Evolutionary conservation across 1,284 basidiomycete species (phyloP).

Genomic region (Austropuccinia psidii): DNA sequence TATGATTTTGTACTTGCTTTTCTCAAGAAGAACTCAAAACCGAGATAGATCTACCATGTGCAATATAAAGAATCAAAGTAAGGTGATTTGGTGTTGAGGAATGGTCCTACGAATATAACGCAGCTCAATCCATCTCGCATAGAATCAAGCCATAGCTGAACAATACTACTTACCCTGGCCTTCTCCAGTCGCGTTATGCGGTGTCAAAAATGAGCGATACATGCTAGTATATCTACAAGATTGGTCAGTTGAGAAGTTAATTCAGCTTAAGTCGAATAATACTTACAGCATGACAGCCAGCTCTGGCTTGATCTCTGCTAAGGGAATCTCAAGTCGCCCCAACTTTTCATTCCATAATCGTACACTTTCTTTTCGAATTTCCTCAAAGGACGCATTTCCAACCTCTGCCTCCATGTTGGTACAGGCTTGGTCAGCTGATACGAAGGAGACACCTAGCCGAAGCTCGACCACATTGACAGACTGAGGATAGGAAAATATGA

Average conservation of each 20-base stretch:
- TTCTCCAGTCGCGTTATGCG: slow-evolving; percentile 43
- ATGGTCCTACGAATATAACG: neutral
- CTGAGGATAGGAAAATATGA: slow-evolving; percentile 38
- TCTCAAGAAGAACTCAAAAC: too few species aligned
- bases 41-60: too few species aligned
- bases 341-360: slow-evolving; percentile 43
- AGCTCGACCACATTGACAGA: slow-evolving; percentile 34
- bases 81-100: slow-evolving; percentile 33
- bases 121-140: neutral
- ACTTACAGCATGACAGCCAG: slow-evolving; percentile 23
- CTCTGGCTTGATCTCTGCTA: slow-evolving; percentile 39
- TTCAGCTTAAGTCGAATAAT: neutral
- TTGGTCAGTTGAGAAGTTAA: neutral
- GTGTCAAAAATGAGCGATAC: slow-evolving; percentile 44
- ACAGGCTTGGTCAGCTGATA: slow-evolving; percentile 42
- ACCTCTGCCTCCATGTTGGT: slow-evolving; percentile 43
- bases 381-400: slow-evolving; percentile 39
- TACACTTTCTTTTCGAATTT: slow-evolving; percentile 38
- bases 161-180: neutral
- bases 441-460: slow-evolving; percentile 42
- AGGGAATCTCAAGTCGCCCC: slow-evolving; percentile 40
- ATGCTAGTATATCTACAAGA: slow-evolving; percentile 41
- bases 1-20: too few species aligned
- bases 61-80: slow-evolving; percentile 43
- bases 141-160: neutral